These are phyloP conservation scores for Penicillium thymicola DNA, from an alignment of 2,329 filamentous ascomycete species.

Conservation along the genomic window DNA sequence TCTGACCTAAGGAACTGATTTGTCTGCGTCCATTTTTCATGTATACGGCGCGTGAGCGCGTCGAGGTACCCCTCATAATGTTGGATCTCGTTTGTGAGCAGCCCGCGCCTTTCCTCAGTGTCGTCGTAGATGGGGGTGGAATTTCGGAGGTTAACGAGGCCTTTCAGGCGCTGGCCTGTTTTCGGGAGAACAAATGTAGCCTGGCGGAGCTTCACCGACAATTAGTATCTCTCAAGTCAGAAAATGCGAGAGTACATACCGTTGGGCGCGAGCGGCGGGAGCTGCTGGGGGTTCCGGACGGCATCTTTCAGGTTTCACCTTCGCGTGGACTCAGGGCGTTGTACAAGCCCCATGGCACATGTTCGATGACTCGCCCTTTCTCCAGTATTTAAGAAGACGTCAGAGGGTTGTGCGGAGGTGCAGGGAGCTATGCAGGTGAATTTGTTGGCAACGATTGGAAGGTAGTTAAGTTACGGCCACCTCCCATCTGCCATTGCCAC, in stretches of 20 bases:
- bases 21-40: conserved; percentile 39
- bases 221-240: conserved; percentile 6
- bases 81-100: conserved; percentile 30
- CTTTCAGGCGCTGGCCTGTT: conserved; percentile 80
- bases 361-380: conserved; percentile 1
- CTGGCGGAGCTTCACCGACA: conserved; percentile 61
- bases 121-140: conserved; percentile 27
- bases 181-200: conserved; percentile 82
- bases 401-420: conserved; percentile 5
- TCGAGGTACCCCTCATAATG: conserved; percentile 13
- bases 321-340: conserved; percentile 8
- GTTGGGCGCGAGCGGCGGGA: conserved; percentile 35
- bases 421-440: conserved; percentile 6
- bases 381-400: background rate
- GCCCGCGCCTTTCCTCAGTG: conserved; percentile 34
- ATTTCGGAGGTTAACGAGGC: conserved; percentile 71
- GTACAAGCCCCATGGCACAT: conserved; percentile 1
- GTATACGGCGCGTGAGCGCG: conserved; percentile 28
- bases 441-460: conserved; percentile 7
- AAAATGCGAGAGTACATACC: conserved; percentile 21
- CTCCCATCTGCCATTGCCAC: conserved; percentile 2
- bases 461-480: conserved; percentile 13
- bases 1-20: conserved; percentile 66
- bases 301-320: conserved; percentile 26
- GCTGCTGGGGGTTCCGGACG: conserved; percentile 30